These are phyloP conservation scores for Chamaenerion angustifolium DNA, from an alignment of 345 rosid species.

Conservation along the genomic window DNA sequence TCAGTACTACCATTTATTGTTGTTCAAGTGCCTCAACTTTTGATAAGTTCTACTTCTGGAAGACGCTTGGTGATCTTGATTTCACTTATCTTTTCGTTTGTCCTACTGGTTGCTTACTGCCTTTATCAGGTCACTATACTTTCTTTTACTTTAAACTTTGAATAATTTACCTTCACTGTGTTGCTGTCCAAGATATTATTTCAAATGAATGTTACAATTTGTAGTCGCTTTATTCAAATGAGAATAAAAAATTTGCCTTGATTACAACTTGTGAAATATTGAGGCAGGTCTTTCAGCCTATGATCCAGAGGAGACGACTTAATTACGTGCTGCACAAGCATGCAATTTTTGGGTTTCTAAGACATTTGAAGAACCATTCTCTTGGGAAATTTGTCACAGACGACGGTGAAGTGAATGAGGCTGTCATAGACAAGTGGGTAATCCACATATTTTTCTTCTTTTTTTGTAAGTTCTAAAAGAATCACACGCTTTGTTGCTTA, in stretches of 20 bases:
- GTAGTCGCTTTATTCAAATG: neutral
- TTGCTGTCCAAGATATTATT: no score
- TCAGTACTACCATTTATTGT: conserved; percentile 74
- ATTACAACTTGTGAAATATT: conserved; percentile 2
- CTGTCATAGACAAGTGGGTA: conserved; percentile 32
- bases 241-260: neutral
- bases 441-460: conserved; percentile 9
- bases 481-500: neutral
- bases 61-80: conserved; percentile 55
- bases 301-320: conserved; percentile 22
- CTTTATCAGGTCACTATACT: conserved; percentile 56
- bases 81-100: conserved; percentile 39
- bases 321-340: conserved; percentile 23
- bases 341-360: conserved; percentile 58
- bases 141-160: neutral
- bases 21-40: conserved; percentile 67
- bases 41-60: conserved; percentile 51
- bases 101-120: conserved; percentile 65
- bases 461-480: neutral
- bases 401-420: conserved; percentile 43
- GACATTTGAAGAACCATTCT: conserved; percentile 46
- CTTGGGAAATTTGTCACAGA: conserved; percentile 53
- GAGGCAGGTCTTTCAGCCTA: conserved; percentile 29
- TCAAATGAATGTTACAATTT: no score
- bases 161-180: no score